Conservation (phyloP, 257 asterid species). For the Solanum dulcamara region DNA sequence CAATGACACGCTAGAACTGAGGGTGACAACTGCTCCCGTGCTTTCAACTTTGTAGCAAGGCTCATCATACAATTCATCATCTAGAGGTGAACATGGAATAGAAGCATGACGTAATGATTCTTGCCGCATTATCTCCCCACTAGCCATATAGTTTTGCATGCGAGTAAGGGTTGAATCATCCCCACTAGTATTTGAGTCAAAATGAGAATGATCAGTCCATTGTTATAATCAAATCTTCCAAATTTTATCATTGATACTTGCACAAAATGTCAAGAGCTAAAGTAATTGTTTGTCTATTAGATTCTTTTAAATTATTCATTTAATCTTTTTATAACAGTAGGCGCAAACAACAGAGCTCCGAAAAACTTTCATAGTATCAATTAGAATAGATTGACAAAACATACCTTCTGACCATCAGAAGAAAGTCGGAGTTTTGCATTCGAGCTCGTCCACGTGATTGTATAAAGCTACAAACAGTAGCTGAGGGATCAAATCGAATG, state of each 20-base stretch:
- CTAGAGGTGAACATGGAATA: slow-evolving; percentile 53
- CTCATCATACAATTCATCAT: slow-evolving; percentile 25
- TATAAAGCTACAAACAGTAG: slow-evolving; percentile 77
- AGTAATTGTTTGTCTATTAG: not conserved
- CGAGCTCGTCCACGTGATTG: slow-evolving; percentile 98
- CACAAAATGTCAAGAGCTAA: not conserved
- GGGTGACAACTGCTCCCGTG: slow-evolving; percentile 62
- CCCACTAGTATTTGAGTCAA: slow-evolving; percentile 26
- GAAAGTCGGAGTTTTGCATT: slow-evolving; percentile 71
- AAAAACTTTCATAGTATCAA: not conserved
- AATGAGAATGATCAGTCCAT: not conserved
- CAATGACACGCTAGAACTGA: slow-evolving; percentile 54
- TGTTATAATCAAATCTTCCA: not conserved
- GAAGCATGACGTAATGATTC: slow-evolving; percentile 53
- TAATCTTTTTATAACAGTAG: not conserved
- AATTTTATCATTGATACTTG: not conserved
- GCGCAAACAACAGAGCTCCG: not conserved
- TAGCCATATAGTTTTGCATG: slow-evolving; percentile 37
- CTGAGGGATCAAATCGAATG: slow-evolving; percentile 71
- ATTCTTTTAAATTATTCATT: not conserved
- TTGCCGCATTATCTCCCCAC: slow-evolving; percentile 63
- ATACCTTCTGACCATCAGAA: slow-evolving; percentile 61
- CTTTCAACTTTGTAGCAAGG: slow-evolving; percentile 42
- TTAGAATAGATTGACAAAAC: not conserved
- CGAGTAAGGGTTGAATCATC: slow-evolving; percentile 36